Conservation (phyloP, 2,329 filamentous ascomycete genomes). For the Trichoderma sp. region DNA sequence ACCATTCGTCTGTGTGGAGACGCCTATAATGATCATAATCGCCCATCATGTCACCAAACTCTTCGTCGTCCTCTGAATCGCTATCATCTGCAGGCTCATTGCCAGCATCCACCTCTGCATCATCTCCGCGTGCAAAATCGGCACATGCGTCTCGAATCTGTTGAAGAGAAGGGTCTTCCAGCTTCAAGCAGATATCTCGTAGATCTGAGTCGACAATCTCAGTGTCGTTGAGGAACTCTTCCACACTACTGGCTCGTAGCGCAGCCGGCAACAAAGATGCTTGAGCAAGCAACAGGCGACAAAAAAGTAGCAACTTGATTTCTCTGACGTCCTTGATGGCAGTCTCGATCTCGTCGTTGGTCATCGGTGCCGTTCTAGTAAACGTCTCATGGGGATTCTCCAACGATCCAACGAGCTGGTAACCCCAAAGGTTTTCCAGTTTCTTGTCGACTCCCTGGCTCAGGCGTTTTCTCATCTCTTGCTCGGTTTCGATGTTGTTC, state of each 20-base stretch:
- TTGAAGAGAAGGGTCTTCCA: slow-evolving; percentile 28
- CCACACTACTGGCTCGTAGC: slow-evolving; percentile 25
- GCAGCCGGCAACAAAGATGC: slow-evolving; percentile 29
- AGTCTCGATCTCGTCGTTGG: slow-evolving; percentile 26
- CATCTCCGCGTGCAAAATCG: slow-evolving; percentile 29
- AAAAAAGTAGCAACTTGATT: slow-evolving; percentile 31
- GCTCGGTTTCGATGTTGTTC: slow-evolving; percentile 30
- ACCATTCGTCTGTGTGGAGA: slow-evolving; percentile 27
- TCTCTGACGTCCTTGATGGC: slow-evolving; percentile 27
- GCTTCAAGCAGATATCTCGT: slow-evolving; percentile 30
- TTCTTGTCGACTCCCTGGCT: slow-evolving; percentile 30
- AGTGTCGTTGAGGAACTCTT: slow-evolving; percentile 29
- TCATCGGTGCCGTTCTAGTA: slow-evolving; percentile 28
- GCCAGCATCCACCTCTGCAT: slow-evolving; percentile 21
- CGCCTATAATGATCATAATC: slow-evolving; percentile 22
- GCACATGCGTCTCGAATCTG: slow-evolving; percentile 32
- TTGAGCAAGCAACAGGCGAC: slow-evolving; percentile 28
- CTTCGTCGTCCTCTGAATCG: slow-evolving; percentile 12
- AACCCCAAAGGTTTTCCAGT: slow-evolving; percentile 20
- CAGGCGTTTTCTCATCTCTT: slow-evolving; percentile 29
- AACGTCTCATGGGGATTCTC: slow-evolving; percentile 28
- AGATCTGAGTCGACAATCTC: slow-evolving; percentile 28
- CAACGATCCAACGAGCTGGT: slow-evolving; percentile 27
- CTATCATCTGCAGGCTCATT: slow-evolving; percentile 16
- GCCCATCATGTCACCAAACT: slow-evolving; percentile 23